Evolutionary conservation across 352 stramenopile species (phyloP).

Genomic region (Globisporangium emineosum): DNA sequence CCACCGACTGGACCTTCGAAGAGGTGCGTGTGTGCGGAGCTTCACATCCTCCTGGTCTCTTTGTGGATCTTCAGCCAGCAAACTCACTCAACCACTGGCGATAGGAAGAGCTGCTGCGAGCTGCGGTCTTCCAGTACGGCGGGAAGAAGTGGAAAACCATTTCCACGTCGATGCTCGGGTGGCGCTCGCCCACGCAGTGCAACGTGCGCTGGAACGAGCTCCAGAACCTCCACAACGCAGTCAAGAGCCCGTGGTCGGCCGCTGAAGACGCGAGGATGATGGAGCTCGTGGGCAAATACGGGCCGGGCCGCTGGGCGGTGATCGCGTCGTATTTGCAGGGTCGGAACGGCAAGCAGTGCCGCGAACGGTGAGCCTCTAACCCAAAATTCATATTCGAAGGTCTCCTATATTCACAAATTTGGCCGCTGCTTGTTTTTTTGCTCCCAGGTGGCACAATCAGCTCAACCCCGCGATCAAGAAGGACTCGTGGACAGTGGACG

Average conservation of each 20-base stretch:
- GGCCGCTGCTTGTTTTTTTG: neutral
- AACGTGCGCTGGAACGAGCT: slow-evolving; percentile 35
- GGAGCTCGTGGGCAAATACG: slow-evolving; percentile 36
- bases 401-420: neutral
- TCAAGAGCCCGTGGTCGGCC: slow-evolving; percentile 34
- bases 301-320: slow-evolving; percentile 47
- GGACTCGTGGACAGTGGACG: slow-evolving; percentile 28
- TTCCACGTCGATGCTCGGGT: neutral
- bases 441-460: slow-evolving; percentile 25
- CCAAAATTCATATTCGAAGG: too few relatives aligned
- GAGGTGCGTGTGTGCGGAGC: neutral
- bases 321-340: slow-evolving; percentile 55
- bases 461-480: slow-evolving; percentile 43
- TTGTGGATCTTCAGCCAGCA: neutral
- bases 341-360: slow-evolving; percentile 70
- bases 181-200: slow-evolving; percentile 1
- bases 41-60: neutral
- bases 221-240: slow-evolving; percentile 25
- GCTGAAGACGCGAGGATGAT: slow-evolving; percentile 46
- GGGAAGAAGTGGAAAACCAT: slow-evolving; percentile 4
- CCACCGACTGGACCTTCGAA: neutral
- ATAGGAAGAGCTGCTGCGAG: neutral
- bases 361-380: slow-evolving; percentile 34
- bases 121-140: neutral
- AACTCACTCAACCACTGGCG: neutral